A percentile compares a stretch with the other conserved stretches of the same genome.
These are phyloP conservation scores for Malbranchea cinnamomea DNA, from an alignment of 2,329 filamentous ascomycete species.

Conservation along the genomic window DNA sequence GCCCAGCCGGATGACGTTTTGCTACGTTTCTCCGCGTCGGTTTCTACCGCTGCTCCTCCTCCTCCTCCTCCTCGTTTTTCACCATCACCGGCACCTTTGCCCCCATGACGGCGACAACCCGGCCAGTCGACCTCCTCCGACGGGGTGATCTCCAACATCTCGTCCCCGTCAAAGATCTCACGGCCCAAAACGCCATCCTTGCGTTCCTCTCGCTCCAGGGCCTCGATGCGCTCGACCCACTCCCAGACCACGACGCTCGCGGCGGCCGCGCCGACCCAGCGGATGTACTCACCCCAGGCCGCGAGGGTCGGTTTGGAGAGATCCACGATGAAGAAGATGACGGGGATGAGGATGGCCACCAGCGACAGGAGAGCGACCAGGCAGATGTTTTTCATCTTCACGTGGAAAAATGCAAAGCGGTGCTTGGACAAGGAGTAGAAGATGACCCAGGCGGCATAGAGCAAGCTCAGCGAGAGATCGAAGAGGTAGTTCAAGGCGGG, in stretches of 20 bases:
- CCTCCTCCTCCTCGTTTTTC: conserved; percentile 18
- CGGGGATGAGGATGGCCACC: conserved; percentile 68
- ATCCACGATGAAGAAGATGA: conserved; percentile 87
- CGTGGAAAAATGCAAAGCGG: conserved; percentile 78
- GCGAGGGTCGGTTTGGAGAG: conserved; percentile 73
- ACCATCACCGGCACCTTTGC: conserved; percentile 19
- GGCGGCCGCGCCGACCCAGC: conserved; percentile 89
- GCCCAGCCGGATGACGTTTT: conserved; percentile 28
- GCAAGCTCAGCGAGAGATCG: conserved; percentile 66
- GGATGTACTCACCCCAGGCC: conserved; percentile 87
- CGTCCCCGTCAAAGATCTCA: conserved; percentile 86
- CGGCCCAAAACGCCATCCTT: conserved; percentile 84
- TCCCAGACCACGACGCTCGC: conserved; percentile 97
- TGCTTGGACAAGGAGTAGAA: conserved; percentile 90
- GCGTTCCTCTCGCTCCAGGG: conserved; percentile 79
- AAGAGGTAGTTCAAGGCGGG: conserved; percentile 86
- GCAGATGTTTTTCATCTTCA: conserved; percentile 77
- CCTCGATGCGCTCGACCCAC: conserved; percentile 92
- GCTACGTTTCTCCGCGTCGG: too few relatives aligned
- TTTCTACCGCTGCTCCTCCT: conserved; percentile 13
- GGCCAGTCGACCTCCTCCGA: conserved; percentile 38
- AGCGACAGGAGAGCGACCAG: conserved; percentile 67
- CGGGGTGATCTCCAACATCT: conserved; percentile 62
- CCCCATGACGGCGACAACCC: conserved; percentile 24
- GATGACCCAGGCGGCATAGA: conserved; percentile 87